phyloP scores from a whole-genome alignment of 805 yeast species.

The Nakazawaea populi region DNA sequence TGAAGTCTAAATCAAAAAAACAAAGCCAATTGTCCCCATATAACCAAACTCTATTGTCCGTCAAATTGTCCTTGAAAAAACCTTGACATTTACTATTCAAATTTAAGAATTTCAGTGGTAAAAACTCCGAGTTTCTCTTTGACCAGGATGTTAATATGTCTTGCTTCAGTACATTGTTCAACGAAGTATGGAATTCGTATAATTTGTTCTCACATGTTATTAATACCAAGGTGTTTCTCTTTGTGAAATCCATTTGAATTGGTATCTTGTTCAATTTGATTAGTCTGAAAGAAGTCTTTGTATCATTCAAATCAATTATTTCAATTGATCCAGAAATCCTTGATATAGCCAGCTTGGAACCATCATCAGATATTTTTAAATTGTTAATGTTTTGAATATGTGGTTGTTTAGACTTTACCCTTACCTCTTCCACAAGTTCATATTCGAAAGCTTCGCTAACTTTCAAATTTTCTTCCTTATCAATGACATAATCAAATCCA shows the following conservation, averaged over 20 bases:
- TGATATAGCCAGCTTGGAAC: constrained; percentile 46
- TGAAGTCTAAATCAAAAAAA: constrained; percentile 58
- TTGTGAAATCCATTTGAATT: constrained; percentile 54
- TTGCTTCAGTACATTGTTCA: constrained; percentile 8
- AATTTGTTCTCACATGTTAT: constrained; percentile 72
- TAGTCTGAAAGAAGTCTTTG: constrained; percentile 31
- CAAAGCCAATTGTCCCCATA: constrained; percentile 83
- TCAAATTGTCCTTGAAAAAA: constrained; percentile 43
- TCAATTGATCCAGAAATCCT: constrained; percentile 66
- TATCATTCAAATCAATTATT: constrained; percentile 26
- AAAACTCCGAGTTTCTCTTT: constrained; percentile 60
- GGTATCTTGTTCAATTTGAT: constrained; percentile 57
- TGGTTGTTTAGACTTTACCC: constrained; percentile 27
- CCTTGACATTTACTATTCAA: constrained; percentile 71
- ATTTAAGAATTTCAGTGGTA: constrained; percentile 59
- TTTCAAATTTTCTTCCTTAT: constrained; percentile 17
- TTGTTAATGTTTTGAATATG: constrained; percentile 47
- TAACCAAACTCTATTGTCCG: constrained; percentile 59
- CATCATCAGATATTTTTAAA: constrained; percentile 41
- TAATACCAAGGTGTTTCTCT: constrained; percentile 46
- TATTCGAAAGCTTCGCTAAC: constrained; percentile 23
- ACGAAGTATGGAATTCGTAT: constrained; percentile 52
- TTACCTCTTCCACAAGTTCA: constrained; percentile 27
- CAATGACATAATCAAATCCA: constrained; percentile 31
- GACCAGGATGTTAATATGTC: constrained; percentile 71